A percentile compares a stretch with the other conserved stretches of the same genome.
phyloP scores from a whole-genome alignment of 2,329 filamentous ascomycete species.

The Fusarium compactum region DNA sequence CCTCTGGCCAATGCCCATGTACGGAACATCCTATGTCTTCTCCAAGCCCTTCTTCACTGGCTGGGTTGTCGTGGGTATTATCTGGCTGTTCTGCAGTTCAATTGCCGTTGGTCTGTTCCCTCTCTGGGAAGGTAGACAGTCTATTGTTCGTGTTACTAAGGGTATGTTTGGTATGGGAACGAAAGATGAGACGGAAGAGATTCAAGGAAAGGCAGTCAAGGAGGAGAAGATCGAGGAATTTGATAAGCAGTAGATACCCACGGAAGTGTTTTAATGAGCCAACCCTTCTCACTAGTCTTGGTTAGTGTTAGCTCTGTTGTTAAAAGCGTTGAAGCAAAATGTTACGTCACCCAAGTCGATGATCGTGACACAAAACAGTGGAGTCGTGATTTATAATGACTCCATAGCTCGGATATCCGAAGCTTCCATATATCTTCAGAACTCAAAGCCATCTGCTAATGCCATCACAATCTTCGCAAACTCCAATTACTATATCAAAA shows the following conservation, averaged over 20 bases:
- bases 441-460: background rate
- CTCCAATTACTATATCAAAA: no score
- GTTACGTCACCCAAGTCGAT: background rate
- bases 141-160: slow-evolving; percentile 30
- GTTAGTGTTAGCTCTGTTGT: no score
- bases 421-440: background rate
- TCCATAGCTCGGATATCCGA: background rate
- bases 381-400: slow-evolving; percentile 9
- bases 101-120: slow-evolving; percentile 85
- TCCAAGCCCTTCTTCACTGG: slow-evolving; percentile 74
- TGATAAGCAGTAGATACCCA: slow-evolving; percentile 19
- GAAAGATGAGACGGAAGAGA: background rate
- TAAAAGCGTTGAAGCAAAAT: background rate
- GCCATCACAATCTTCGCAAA: background rate
- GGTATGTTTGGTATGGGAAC: slow-evolving; percentile 38
- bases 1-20: slow-evolving; percentile 94
- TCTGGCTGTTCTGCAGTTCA: slow-evolving; percentile 79
- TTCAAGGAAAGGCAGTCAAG: slow-evolving; percentile 10
- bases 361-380: background rate
- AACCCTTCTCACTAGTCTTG: background rate
- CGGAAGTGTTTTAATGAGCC: background rate
- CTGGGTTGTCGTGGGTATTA: slow-evolving; percentile 77
- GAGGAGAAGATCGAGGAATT: slow-evolving; percentile 31
- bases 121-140: slow-evolving; percentile 77
- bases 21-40: slow-evolving; percentile 79